Percentiles rank a stretch among this genome's conserved stretches.
These are phyloP conservation scores for Leishmania tarentolae DNA, from an alignment of 208 protist genomes.

Conservation along the genomic window DNA sequence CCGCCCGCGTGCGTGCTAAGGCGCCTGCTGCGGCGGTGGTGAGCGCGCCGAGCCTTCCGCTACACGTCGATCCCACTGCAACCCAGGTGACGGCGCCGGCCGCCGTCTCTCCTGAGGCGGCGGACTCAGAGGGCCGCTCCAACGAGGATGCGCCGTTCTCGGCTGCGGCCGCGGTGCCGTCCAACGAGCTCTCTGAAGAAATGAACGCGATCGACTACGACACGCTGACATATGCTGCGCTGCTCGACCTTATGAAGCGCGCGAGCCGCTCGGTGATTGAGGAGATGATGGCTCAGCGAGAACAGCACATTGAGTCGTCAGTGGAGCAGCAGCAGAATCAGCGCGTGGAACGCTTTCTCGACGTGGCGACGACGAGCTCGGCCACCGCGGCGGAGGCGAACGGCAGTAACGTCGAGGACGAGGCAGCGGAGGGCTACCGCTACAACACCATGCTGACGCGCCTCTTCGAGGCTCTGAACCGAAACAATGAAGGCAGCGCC, in stretches of 20 bases:
- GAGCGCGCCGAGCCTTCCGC: background rate
- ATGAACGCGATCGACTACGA: constrained; percentile 63
- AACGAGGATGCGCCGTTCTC: constrained; percentile 5
- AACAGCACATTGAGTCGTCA: constrained; percentile 34
- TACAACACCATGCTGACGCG: constrained; percentile 76
- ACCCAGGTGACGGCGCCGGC: constrained; percentile 1
- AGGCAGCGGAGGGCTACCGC: constrained; percentile 54
- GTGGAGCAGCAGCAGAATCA: constrained; percentile 43
- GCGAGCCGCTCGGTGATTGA: constrained; percentile 49
- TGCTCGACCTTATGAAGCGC: constrained; percentile 47
- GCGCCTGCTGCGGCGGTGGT: constrained; percentile 8
- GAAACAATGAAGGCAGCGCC: constrained; percentile 66
- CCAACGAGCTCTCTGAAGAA: constrained; percentile 26
- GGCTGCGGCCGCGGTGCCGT: background rate
- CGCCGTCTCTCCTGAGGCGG: background rate
- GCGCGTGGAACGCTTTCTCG: constrained; percentile 63
- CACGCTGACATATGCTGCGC: constrained; percentile 53
- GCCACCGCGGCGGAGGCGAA: constrained; percentile 1
- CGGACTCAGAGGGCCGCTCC: background rate
- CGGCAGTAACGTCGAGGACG: constrained; percentile 22
- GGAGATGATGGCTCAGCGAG: constrained; percentile 55
- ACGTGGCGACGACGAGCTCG: constrained; percentile 23
- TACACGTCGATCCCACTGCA: background rate
- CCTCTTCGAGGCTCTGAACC: constrained; percentile 70
- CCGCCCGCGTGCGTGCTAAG: constrained; percentile 14